Evolutionary conservation across 2,329 filamentous ascomycete genomes (phyloP).

Genomic region (Colletotrichum sojae): DNA sequence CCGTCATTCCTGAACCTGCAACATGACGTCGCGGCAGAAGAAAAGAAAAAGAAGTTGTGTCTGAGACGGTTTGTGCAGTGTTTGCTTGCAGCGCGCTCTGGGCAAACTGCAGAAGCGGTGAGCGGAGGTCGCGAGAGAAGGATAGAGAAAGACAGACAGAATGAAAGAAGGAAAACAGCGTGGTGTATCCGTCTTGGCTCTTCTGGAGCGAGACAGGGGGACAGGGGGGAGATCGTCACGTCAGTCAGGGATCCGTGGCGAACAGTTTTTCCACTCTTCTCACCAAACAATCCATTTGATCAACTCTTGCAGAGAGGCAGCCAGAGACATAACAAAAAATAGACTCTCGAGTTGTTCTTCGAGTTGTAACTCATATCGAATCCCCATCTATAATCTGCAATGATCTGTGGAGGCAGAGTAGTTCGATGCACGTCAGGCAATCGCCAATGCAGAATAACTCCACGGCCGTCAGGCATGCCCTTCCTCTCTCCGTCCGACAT

Average conservation of each 20-base stretch:
- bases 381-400: background rate
- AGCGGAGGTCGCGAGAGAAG: slow-evolving; percentile 4
- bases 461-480: background rate
- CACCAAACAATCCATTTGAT: background rate
- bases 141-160: slow-evolving; percentile 1
- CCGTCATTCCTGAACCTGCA: slow-evolving; percentile 2
- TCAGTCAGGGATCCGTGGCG: slow-evolving; percentile 1
- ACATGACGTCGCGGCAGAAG: slow-evolving; percentile 19
- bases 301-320: background rate
- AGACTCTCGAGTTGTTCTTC: too few species aligned
- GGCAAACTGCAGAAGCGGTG: slow-evolving; percentile 30
- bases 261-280: too few species aligned
- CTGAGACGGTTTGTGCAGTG: background rate
- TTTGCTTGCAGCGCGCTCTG: slow-evolving; percentile 4
- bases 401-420: background rate
- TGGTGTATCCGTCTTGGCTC: background rate
- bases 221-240: slow-evolving; percentile 14
- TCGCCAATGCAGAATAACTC: background rate
- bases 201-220: slow-evolving; percentile 6
- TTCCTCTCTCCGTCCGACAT: slow-evolving; percentile 1
- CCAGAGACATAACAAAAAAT: too few species aligned
- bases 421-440: slow-evolving; percentile 4
- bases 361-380: too few species aligned
- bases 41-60: background rate
- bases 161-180: background rate